Conservation (phyloP, 163 green algal species). For the Scenedesmus sp. region DNA sequence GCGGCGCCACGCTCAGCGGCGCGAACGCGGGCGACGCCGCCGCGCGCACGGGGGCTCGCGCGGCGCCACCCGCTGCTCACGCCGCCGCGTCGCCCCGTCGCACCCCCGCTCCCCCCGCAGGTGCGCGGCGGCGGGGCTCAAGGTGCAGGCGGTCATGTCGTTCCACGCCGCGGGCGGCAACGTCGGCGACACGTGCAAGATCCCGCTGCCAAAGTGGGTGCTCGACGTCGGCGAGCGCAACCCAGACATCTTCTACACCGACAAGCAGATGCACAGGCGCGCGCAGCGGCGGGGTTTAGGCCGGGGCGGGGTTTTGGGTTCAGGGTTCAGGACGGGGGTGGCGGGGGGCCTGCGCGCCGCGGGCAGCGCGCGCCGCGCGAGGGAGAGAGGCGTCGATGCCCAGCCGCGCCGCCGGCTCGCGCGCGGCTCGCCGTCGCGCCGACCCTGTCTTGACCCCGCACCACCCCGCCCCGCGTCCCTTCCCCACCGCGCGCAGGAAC, state of each 20-base stretch:
- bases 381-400: too few species aligned
- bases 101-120: too few species aligned
- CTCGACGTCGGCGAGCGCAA: constrained; percentile 87
- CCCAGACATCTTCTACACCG: constrained; percentile 96
- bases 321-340: too few species aligned
- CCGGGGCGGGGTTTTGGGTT: neutral
- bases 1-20: too few species aligned
- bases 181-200: constrained; percentile 95
- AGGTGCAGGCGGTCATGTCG: constrained; percentile 95
- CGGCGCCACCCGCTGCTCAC: too few species aligned
- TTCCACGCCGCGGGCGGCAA: constrained; percentile 98
- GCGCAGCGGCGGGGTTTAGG: neutral
- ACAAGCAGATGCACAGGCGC: constrained; percentile 63
- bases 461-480: neutral
- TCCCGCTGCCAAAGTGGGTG: constrained; percentile 95
- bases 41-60: too few species aligned
- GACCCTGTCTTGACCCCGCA: neutral
- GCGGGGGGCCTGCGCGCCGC: too few species aligned
- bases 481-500: constrained; percentile 87
- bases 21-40: too few species aligned
- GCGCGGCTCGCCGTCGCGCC: neutral
- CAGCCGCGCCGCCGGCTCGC: too few species aligned
- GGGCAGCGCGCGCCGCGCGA: too few species aligned
- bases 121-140: constrained; percentile 75
- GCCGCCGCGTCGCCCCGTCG: too few species aligned